Base-by-base conservation (phyloP, 2,329 filamentous ascomycete genomes). In the Beauveria scarabaeidicola region DNA sequence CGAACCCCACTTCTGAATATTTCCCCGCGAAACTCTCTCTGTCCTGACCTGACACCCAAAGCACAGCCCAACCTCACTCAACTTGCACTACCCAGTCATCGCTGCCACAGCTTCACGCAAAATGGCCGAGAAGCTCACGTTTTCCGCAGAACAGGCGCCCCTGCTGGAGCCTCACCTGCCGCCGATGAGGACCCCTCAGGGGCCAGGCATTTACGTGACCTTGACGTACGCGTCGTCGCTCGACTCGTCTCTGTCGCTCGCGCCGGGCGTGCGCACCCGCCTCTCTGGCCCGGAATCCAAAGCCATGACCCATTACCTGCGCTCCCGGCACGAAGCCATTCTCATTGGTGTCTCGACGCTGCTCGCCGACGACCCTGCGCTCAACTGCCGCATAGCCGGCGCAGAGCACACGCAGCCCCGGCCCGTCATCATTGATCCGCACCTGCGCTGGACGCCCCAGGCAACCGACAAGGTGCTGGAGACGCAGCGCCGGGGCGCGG, bases 221-320 rank as follows among this genome's bases (percentile, higher is more conserved):
- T 79, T 97, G 44, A 97, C 93, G 13, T 97, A 92, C 73, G 93
- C 94, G 23, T 88, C 87, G 7, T 97, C 92, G 4, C 86, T 99
- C 65, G 93, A 97, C 75, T 87, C 88, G 44, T 83, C 86, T 58
- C 80, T 95, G 54, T 84, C 91, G 1, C 80, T 93, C 29, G 80
- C 86, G 0, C 90, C 91, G 0, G 91, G 91, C 15, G 79, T 85
- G n/a, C 89, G 88, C 64, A 97, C 93, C 2, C 78, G 82, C 0
- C 82, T 97, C 15, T 97, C 93, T 1, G 92, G 92, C 3, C 83
- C 88, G 0, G 80, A 86, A 63, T 90, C 90, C 41, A 96, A 96
- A 73, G 83, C 89, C 57, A 95, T 97, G 90, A 97, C 93, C 0
- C 93, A 97, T 73, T 90, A 89, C 70, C 82, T 97, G 29, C 89